phyloP scores from a whole-genome alignment of 345 rosid genomes.

The Hirschfeldia incana region DNA sequence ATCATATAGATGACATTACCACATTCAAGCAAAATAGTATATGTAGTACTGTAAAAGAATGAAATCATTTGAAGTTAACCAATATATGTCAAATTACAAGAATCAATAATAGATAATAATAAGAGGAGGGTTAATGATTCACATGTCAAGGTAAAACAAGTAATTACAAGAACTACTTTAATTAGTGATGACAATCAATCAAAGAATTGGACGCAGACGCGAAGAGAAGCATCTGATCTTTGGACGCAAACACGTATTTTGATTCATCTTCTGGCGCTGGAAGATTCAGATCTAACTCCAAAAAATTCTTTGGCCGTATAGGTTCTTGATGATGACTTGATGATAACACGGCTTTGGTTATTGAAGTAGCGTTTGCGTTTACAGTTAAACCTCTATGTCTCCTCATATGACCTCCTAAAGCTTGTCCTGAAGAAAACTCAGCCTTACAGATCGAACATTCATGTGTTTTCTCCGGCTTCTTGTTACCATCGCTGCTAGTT shows the following conservation, averaged over 20 bases:
- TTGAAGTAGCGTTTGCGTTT: constrained; percentile 22
- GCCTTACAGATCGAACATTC: constrained; percentile 86
- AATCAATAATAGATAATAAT: constrained; percentile 15
- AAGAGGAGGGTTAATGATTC: constrained; percentile 25
- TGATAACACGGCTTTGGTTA: constrained; percentile 14
- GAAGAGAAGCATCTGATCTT: constrained; percentile 60
- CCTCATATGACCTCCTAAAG: constrained; percentile 97
- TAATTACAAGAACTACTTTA: constrained; percentile 34
- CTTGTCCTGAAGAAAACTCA: constrained; percentile 87
- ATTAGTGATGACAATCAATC: constrained; percentile 83
- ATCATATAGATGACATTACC: neutral
- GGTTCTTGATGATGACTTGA: constrained; percentile 39
- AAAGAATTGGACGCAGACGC: constrained; percentile 57
- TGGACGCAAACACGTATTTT: constrained; percentile 47
- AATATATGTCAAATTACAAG: constrained; percentile 36
- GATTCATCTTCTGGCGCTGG: constrained; percentile 90
- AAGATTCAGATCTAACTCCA: constrained; percentile 78
- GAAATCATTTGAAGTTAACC: constrained; percentile 32
- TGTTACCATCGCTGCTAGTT: constrained; percentile 22
- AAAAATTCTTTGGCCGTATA: constrained; percentile 36
- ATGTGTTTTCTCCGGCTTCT: constrained; percentile 50
- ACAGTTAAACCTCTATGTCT: constrained; percentile 58
- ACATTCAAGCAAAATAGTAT: neutral
- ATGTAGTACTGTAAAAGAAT: constrained; percentile 10
- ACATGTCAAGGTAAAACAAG: constrained; percentile 22